These are phyloP conservation scores for Fusarium praegraminearum DNA, from an alignment of 2,329 filamentous ascomycete genomes.

Conservation along the genomic window DNA sequence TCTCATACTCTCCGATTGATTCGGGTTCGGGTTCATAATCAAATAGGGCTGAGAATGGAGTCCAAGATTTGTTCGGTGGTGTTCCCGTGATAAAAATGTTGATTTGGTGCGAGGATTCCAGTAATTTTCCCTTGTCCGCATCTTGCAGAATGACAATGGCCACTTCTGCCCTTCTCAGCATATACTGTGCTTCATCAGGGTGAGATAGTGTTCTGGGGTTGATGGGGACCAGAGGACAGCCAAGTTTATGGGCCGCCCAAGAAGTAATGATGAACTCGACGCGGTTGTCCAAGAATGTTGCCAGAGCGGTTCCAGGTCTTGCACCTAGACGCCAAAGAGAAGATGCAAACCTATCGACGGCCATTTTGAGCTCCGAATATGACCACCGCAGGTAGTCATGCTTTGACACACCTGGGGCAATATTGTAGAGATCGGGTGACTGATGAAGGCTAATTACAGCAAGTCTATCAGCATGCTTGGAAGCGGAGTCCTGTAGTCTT, in stretches of 20 bases:
- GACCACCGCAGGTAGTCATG: not conserved
- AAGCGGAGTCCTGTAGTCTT: not conserved
- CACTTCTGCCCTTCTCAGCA: not conserved
- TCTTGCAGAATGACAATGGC: not conserved
- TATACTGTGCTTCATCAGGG: not conserved
- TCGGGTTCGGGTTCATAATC: not conserved
- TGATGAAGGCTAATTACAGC: not conserved
- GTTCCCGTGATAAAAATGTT: not conserved
- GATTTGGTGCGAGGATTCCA: not conserved
- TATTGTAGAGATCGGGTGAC: not conserved
- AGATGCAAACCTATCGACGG: not conserved
- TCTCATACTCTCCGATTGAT: not conserved
- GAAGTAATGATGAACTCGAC: not conserved
- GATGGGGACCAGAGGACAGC: not conserved
- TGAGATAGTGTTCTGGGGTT: not conserved
- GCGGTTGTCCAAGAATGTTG: not conserved
- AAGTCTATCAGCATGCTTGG: not conserved
- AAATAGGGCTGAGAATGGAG: not conserved
- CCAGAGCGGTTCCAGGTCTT: not conserved
- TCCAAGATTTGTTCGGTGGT: not conserved
- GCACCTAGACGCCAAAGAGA: not conserved
- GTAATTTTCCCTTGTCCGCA: not conserved
- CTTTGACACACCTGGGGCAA: not conserved
- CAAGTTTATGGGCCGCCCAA: not conserved
- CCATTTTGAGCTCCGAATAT: not conserved